phyloP scores from a whole-genome alignment of 768 basidiomycete species.

The Pilatotrama ljubarskyi region DNA sequence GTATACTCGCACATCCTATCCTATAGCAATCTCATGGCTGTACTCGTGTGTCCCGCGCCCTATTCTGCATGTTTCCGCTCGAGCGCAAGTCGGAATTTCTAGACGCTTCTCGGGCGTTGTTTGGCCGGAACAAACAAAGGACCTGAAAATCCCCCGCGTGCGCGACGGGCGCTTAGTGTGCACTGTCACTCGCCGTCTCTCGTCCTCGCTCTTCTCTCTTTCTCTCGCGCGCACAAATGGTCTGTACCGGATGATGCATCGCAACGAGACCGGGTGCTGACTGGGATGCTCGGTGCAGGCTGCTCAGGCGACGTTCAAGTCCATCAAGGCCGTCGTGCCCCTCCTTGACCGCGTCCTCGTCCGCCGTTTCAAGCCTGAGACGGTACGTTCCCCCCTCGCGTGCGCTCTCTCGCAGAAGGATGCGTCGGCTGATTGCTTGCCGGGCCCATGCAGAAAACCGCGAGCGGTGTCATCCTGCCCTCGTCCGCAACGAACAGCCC shows the following conservation, averaged over 20 bases:
- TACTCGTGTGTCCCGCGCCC: background rate
- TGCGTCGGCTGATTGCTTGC: background rate
- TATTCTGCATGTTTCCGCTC: background rate
- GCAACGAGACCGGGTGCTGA: background rate
- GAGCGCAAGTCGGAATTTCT: background rate
- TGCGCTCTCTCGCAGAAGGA: background rate
- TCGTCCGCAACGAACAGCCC: conserved; percentile 80
- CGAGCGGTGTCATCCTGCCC: conserved; percentile 94
- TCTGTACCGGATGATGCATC: background rate
- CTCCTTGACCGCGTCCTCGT: conserved; percentile 96
- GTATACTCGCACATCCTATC: background rate
- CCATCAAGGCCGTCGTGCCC: conserved; percentile 87
- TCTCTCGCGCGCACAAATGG: conserved; percentile 4
- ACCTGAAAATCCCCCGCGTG: conserved; percentile 7
- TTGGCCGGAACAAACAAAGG: conserved; percentile 22
- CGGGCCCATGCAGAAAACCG: conserved; percentile 77
- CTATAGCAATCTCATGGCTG: no score
- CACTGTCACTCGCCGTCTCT: conserved; percentile 6
- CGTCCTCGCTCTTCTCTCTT: background rate
- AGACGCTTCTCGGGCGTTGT: conserved; percentile 20
- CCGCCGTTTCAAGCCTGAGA: conserved; percentile 95
- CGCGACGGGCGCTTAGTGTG: conserved; percentile 11
- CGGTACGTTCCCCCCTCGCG: conserved; percentile 50
- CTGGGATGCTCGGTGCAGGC: conserved; percentile 45
- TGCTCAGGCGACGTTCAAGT: conserved; percentile 92